phyloP scores from a whole-genome alignment of 768 basidiomycete genomes.

The Piloderma croceum region DNA sequence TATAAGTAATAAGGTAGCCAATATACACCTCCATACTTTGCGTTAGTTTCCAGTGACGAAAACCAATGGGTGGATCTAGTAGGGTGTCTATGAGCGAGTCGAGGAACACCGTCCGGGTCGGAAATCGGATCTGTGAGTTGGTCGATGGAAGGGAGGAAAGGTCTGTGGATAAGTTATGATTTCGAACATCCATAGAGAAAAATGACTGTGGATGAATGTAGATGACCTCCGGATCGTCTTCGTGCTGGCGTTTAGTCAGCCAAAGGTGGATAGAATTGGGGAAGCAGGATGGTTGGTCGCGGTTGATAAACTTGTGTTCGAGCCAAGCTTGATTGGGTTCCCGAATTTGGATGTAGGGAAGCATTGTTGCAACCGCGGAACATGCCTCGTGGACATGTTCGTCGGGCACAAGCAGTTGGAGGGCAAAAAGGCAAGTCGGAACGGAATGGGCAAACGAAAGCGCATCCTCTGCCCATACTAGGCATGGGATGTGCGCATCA shows the following conservation, averaged over 20 bases:
- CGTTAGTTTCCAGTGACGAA: conserved; percentile 4
- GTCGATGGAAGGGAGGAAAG: conserved; percentile 1
- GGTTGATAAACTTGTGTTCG: conserved; percentile 1
- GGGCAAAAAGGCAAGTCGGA: conserved; percentile 13
- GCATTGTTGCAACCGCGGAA: background rate
- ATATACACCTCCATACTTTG: no score
- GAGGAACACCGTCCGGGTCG: conserved; percentile 8
- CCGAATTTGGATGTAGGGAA: conserved; percentile 3
- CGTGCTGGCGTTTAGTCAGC: background rate
- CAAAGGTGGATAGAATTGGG: conserved; percentile 1
- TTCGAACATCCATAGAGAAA: conserved; percentile 11
- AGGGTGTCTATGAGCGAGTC: conserved; percentile 4
- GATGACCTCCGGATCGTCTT: conserved; percentile 5
- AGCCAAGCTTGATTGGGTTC: conserved; percentile 5
- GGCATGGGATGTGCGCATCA: no score
- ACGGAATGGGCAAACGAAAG: conserved; percentile 16
- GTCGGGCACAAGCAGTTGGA: conserved; percentile 16
- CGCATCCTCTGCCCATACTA: conserved; percentile 18
- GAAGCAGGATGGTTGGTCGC: conserved; percentile 5
- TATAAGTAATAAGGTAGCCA: no score
- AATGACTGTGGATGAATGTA: conserved; percentile 9
- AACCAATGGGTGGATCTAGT: conserved; percentile 4
- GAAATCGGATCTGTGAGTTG: conserved; percentile 6
- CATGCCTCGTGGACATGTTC: conserved; percentile 4
- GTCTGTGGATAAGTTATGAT: no score